Evolutionary conservation across 2,329 filamentous ascomycete genomes (phyloP), one percentile per base, ranked within the genome.

Genomic region (Ophiocordyceps robertsii): DNA sequence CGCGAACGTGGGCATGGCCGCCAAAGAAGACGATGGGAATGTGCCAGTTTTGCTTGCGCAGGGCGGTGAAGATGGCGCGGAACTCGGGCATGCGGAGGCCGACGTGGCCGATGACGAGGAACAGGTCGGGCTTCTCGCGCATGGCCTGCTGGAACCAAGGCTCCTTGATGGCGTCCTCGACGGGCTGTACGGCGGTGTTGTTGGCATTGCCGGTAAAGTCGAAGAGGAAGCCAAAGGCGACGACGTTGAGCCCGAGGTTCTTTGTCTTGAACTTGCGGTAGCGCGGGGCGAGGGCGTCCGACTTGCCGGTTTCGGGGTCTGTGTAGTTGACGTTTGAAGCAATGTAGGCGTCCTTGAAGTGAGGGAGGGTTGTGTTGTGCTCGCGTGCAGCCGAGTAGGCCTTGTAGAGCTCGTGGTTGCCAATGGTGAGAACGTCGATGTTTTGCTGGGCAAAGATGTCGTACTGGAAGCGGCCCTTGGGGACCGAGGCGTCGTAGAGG

Each of bases 391-490:
- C 84, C 1, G 88, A 84, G 47, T 81, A 80, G 43, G 73, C 67
- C 52, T 87, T 77, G 68, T 98, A 98, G 12, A 98, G 74, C 66
- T 98, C 92, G 65, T 98, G 92, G 55, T 98, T 98, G 40, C 92
- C 92, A 1, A 82, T 82, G 52, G 80, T 90, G 39, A 96, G 72
- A 24, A 95, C 65, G 57, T 96, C 90, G 51, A 95, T 79, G 37
- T 79, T 64, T 56, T 95, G 87, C 56, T 93, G 70, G 47, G 79
- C 80, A 56, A 92, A 79, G 43, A 96, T 92, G 49, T 90, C 84
- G 56, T 87, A 90, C 1, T 86, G 87, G 59, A 88, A 95, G 55
- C 81, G 73, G 19, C 92, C 92, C 57, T 93, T 93, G 9, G 92
- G 92, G 27, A 73, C 69, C 0, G 88, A 95, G 6, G 81, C 83